Evolutionary conservation across 2,329 filamentous ascomycete species (phyloP).

Genomic region (Colletotrichum camelliae): DNA sequence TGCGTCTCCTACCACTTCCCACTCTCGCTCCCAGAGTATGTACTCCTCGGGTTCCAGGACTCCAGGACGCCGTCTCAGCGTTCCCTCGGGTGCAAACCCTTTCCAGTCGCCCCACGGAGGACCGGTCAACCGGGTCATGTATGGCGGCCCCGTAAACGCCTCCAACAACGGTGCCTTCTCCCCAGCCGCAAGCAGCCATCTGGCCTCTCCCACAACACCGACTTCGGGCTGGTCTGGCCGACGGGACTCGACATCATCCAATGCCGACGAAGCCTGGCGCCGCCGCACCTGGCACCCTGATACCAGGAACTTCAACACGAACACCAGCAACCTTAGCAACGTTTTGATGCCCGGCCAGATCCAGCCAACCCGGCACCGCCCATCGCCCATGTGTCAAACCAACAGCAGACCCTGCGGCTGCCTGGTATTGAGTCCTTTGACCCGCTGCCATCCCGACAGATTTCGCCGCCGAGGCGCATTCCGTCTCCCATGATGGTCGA

Average conservation of each 20-base stretch:
- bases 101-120: conserved; percentile 70
- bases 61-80: conserved; percentile 78
- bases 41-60: conserved; percentile 69
- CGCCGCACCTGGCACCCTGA: conserved; percentile 92
- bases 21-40: conserved; percentile 75
- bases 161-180: conserved; percentile 61
- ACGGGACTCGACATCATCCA: conserved; percentile 67
- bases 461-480: conserved; percentile 67
- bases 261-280: conserved; percentile 77
- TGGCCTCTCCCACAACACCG: conserved; percentile 70
- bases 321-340: conserved; percentile 73
- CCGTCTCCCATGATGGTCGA: conserved; percentile 83
- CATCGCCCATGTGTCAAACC: conserved; percentile 50
- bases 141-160: conserved; percentile 59
- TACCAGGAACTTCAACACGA: conserved; percentile 66
- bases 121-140: conserved; percentile 61
- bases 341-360: conserved; percentile 72
- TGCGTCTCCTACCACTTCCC: conserved; percentile 74
- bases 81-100: conserved; percentile 77
- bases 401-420: conserved; percentile 69
- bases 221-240: conserved; percentile 64
- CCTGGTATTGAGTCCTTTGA: conserved; percentile 95
- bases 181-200: conserved; percentile 61
- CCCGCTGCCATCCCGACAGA: conserved; percentile 68
- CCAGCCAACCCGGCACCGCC: conserved; percentile 57